Evolutionary conservation across 257 asterid species (phyloP), one percentile per base, ranked within the genome.

Genomic region (Catharanthus roseus): DNA sequence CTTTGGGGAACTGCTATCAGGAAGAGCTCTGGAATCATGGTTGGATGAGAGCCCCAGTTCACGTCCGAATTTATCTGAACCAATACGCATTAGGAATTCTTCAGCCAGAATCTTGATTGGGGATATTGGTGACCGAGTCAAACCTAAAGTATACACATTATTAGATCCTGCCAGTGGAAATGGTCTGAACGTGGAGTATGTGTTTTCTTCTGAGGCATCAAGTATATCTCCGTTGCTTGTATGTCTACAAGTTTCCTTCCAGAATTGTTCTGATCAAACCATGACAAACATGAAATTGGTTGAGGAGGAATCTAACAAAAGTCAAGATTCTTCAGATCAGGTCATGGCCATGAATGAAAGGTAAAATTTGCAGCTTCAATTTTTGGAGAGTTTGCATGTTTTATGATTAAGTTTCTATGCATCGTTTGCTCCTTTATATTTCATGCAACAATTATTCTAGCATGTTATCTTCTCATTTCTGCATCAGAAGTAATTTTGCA

Each of bases 101-200:
- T 82, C 83, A 60, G 99, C 97, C 73, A 85, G 91, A 85, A 91
- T 95, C 79, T 88, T 97, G 39, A 85, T 95, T 29, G 93, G 91
- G 77, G 92, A 95, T 78, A 78, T 95, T 75, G 85, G 86, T 70
- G 74, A 79, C 81, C 82, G 86, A 77, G 90, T 88, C 65, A 89
- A 83, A 77, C 97, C 90, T n/a, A 91, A 86, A 81, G 75, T 79
- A 16, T 84, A 85, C 70, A 74, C 82, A 61, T 85, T 95, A 74
- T 70, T 88, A 54, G 96, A 93, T 83, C 89, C 95, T 82, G 82
- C 87, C 64, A 95, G 82, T 78, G 92, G 96, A 72, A 88, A 86
- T 69, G 97, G 96, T 67, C 84, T 95, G 82, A 81, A 83, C 78
- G 97, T 88, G 72, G 83, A 81, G 60, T 91, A 89, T 77, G 75